Percentiles rank a stretch among this genome's conserved stretches.
Conservation (phyloP, 225 moss, liverwort and hornwort genomes). For the Ulota crispa region DNA sequence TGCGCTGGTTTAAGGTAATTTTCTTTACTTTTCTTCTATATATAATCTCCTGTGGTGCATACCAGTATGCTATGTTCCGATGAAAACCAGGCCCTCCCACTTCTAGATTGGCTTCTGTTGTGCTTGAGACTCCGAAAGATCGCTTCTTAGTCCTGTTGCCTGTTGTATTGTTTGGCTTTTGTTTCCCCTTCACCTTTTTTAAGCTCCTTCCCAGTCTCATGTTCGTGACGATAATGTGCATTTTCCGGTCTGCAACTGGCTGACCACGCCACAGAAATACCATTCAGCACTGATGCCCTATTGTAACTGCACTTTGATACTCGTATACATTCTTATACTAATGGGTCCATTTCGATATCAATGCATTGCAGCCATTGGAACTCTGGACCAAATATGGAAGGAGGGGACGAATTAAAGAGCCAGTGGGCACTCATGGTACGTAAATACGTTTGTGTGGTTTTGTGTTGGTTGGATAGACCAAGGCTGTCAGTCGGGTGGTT, state of each 20-base stretch:
- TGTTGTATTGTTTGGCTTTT: background rate
- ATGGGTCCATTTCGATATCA: slow-evolving; percentile 1
- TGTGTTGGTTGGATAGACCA: background rate
- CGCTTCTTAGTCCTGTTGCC: background rate
- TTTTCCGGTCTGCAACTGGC: background rate
- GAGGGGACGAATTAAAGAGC: slow-evolving; percentile 92
- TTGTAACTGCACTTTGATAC: background rate
- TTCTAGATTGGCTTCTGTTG: background rate
- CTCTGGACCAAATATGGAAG: slow-evolving; percentile 98
- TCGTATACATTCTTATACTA: slow-evolving; percentile 6
- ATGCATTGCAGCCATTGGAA: slow-evolving; percentile 79
- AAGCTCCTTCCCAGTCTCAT: background rate
- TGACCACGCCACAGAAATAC: background rate
- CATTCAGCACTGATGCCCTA: background rate
- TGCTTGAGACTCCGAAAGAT: background rate
- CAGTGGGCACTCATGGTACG: slow-evolving; percentile 96
- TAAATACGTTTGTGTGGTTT: background rate
- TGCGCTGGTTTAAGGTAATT: slow-evolving; percentile 95
- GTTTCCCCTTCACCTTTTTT: background rate
- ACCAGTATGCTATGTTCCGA: background rate
- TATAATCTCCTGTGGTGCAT: background rate
- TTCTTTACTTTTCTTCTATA: background rate
- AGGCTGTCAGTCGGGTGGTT: background rate
- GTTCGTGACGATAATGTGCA: background rate
- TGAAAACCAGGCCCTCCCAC: background rate